phyloP scores from a whole-genome alignment of 768 basidiomycete genomes.

The Mrakia hoshinonis region DNA sequence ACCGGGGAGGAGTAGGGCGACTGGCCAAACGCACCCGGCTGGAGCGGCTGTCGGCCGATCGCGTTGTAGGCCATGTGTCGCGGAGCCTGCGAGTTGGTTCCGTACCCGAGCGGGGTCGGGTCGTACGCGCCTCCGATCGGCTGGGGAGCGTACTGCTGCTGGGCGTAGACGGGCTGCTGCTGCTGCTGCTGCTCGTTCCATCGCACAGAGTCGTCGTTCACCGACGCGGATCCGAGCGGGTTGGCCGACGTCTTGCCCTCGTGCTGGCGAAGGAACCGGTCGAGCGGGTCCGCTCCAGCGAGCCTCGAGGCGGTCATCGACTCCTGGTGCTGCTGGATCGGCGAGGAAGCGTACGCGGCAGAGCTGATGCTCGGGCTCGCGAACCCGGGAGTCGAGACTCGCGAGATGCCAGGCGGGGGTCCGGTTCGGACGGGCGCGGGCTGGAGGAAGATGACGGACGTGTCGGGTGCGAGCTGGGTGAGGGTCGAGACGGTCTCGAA shows the following conservation, averaged over 20 bases:
- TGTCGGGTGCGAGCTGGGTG: constrained; percentile 23
- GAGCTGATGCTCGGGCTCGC: constrained; percentile 4
- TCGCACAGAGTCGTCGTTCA: not conserved
- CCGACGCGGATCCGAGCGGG: not conserved
- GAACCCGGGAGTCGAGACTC: constrained; percentile 2
- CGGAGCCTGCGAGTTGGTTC: constrained; percentile 2
- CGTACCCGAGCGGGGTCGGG: constrained; percentile 15
- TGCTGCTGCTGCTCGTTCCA: constrained; percentile 21
- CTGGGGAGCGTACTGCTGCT: constrained; percentile 23
- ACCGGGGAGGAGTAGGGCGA: constrained; percentile 29
- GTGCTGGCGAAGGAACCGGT: constrained; percentile 22
- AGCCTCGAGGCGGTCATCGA: constrained; percentile 7
- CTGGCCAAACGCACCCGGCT: constrained; percentile 1
- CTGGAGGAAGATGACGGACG: constrained; percentile 21
- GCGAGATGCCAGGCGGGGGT: constrained; percentile 19
- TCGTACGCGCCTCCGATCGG: constrained; percentile 18
- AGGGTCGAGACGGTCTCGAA: constrained; percentile 39
- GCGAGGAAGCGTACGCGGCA: constrained; percentile 1
- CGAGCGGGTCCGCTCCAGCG: constrained; percentile 19
- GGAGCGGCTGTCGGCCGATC: constrained; percentile 13
- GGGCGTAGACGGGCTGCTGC: constrained; percentile 15
- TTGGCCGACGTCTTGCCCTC: not conserved
- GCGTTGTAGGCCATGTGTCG: constrained; percentile 18
- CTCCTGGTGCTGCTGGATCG: constrained; percentile 4
- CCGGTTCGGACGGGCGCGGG: constrained; percentile 21